A percentile compares a stretch with the other conserved stretches of the same genome.
phyloP scores from a whole-genome alignment of 2,329 filamentous ascomycete genomes.

The Colletotrichum sp. region DNA sequence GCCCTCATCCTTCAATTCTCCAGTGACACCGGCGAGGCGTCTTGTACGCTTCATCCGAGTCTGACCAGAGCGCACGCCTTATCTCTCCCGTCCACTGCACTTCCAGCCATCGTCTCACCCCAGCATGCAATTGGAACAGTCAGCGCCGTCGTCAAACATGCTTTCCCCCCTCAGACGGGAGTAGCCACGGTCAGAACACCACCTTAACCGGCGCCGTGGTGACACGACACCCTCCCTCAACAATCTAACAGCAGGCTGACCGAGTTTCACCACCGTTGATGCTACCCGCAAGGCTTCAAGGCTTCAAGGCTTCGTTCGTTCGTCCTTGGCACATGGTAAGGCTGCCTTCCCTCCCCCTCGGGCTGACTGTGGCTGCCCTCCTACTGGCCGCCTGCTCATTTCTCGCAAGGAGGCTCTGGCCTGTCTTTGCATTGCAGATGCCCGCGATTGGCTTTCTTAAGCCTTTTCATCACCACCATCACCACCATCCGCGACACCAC shows the following conservation, averaged over 20 bases:
- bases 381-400: background rate
- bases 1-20: background rate
- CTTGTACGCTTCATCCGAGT: background rate
- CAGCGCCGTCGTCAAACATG: background rate
- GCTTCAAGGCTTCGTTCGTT: background rate
- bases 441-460: background rate
- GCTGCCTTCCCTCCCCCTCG: background rate
- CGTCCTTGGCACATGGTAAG: background rate
- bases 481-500: background rate
- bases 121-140: background rate
- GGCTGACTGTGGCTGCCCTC: background rate
- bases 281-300: background rate
- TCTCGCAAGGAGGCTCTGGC: background rate
- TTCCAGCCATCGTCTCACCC: background rate
- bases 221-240: background rate
- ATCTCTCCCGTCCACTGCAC: background rate
- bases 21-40: background rate
- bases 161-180: slow-evolving; percentile 5
- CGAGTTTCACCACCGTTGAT: background rate
- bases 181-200: background rate
- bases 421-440: background rate
- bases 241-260: background rate
- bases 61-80: background rate
- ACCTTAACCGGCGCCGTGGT: background rate
- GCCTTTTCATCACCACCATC: background rate